Percentiles rank a stretch among this genome's conserved stretches.
Evolutionary conservation across 2,329 filamentous ascomycete genomes (phyloP).

Genomic region (Rhexocercosporidium sp.): DNA sequence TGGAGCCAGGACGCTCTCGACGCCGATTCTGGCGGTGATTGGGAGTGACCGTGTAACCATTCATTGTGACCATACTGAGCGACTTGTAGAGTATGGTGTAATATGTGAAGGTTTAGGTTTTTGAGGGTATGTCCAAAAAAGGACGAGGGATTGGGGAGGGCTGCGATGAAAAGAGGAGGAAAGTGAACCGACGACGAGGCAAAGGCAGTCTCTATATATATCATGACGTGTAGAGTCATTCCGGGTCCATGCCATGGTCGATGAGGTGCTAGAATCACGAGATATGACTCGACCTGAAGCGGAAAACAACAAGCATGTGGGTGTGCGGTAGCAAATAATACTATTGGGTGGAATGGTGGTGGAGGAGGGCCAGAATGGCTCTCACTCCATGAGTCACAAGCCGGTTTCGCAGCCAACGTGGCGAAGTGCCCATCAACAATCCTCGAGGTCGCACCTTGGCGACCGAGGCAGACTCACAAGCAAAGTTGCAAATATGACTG

Average conservation of each 20-base stretch:
- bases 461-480: constrained; percentile 16
- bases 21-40: constrained; percentile 41
- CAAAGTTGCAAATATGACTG: neutral
- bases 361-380: neutral
- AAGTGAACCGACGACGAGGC: constrained; percentile 6
- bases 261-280: constrained; percentile 24
- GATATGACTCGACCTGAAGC: constrained; percentile 29
- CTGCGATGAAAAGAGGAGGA: constrained; percentile 33
- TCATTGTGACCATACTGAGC: constrained; percentile 31
- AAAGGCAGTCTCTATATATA: constrained; percentile 31
- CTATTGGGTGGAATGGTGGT: constrained; percentile 2
- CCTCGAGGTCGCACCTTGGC: constrained; percentile 5
- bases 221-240: constrained; percentile 28
- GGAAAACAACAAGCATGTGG: neutral
- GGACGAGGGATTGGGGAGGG: constrained; percentile 30
- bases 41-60: constrained; percentile 30
- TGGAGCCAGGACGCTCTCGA: constrained; percentile 40
- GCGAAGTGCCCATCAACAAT: neutral
- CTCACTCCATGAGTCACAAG: constrained; percentile 13
- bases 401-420: constrained; percentile 7
- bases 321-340: constrained; percentile 3
- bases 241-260: neutral
- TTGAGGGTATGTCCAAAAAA: constrained; percentile 19
- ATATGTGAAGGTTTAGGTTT: constrained; percentile 1
- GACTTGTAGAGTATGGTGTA: neutral